Evolutionary conservation across 805 yeast genomes (phyloP).

Genomic region (Myxozyma udenii): DNA sequence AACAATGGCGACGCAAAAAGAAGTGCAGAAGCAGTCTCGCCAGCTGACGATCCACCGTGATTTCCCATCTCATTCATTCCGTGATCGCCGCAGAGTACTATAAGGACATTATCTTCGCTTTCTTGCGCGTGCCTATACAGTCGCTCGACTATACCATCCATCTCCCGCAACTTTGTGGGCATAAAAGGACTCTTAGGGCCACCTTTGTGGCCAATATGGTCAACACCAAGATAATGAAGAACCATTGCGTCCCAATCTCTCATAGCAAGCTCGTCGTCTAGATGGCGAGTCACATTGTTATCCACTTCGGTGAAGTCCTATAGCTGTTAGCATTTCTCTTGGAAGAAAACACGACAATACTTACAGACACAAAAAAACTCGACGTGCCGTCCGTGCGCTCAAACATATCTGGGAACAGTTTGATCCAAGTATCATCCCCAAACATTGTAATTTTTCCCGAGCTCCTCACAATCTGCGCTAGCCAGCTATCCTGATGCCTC

Average conservation of each 20-base stretch:
- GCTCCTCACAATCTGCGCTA: conserved; percentile 56
- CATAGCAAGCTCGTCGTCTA: conserved; percentile 53
- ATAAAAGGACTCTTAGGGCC: conserved; percentile 76
- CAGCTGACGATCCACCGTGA: conserved; percentile 92
- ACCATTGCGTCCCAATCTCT: conserved; percentile 78
- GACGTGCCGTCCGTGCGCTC: conserved; percentile 76
- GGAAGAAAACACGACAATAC: background rate
- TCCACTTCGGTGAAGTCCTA: conserved; percentile 90
- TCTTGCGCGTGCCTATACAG: conserved; percentile 47
- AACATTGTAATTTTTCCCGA: conserved; percentile 61
- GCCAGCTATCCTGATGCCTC: conserved; percentile 81
- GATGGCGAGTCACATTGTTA: conserved; percentile 83
- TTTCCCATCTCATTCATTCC: conserved; percentile 93
- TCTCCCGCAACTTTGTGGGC: conserved; percentile 78
- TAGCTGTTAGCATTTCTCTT: background rate
- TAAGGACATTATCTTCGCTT: conserved; percentile 48
- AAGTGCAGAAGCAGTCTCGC: conserved; percentile 88
- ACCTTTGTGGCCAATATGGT: conserved; percentile 96
- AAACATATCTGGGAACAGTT: conserved; percentile 73
- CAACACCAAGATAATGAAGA: conserved; percentile 87
- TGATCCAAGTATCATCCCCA: conserved; percentile 98
- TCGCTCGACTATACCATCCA: conserved; percentile 65
- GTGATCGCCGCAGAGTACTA: conserved; percentile 86
- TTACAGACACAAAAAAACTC: conserved; percentile 77
- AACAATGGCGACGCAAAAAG: conserved; percentile 65